Evolutionary conservation across 345 rosid genomes (phyloP), one percentile per base, ranked within the genome.

Genomic region (Brassica carinata): DNA sequence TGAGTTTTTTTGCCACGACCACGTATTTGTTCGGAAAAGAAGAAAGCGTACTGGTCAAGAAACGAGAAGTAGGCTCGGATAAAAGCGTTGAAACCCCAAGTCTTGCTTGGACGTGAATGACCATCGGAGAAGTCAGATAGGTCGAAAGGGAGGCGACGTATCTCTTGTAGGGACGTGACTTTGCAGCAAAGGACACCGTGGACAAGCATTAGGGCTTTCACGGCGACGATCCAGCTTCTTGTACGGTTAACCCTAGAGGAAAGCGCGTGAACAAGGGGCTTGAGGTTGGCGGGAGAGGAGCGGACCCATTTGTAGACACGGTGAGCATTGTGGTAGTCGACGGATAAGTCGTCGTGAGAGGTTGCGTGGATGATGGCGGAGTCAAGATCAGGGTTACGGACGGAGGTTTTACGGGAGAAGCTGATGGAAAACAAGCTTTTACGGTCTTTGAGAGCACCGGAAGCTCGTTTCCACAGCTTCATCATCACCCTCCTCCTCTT

Each of bases 161-260:
- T 71, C 76, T 71, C 81, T 19, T 82, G 83, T 1, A 87, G 85
- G 7, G 86, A 81, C 0, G 86, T 61, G 33, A 85, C 87, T 63
- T 84, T 89, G 55, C 93, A 91, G 59, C 92, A 88, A 76, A 93
- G 84, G 36, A 95, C 87, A 19, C 97, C 96, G 19, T 93, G 98
- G 81, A 95, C 84, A 7, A 95, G 87, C 81, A 93, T 87, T 38
- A 95, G 79, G 6, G 98, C 89, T 30, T 93, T 95, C 40, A 95
- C 79, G 2, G 96, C 94, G 5, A 93, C 97, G 2, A 83, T 83
- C 98, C 99, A 95, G 81, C 89, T 85, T 30, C 82, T 80, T 2
- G 97, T 89, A 29, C 87, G 88, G 73, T 79, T 84, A 77, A 91
- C 86, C 6, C 99, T 83, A 38, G 72, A 45, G 10, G 92, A 78